phyloP scores from a whole-genome alignment of 73 alveolate species.

The Paramecium pentaurelia region DNA sequence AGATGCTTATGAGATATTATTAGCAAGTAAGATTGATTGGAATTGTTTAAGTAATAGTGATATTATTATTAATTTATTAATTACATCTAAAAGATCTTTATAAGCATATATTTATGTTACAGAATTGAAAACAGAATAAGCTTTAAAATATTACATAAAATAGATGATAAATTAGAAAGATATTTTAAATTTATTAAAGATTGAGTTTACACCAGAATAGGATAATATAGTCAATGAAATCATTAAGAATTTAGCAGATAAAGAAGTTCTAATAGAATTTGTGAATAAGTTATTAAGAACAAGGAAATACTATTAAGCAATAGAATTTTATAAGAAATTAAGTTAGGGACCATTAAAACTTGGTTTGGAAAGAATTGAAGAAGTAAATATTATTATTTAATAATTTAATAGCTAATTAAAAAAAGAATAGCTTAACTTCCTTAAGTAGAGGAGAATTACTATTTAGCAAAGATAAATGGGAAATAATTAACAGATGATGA shows the following conservation, averaged over 20 bases:
- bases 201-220: not conserved
- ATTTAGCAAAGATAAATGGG: not conserved
- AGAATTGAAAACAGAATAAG: not conserved
- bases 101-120: not conserved
- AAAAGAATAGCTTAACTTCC: not conserved
- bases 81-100: not conserved
- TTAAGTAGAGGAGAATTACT: not conserved
- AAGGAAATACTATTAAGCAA: not conserved
- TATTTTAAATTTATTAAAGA: not conserved
- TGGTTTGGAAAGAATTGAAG: not conserved
- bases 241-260: not conserved
- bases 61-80: not conserved
- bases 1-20: not conserved
- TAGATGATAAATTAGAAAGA: not conserved
- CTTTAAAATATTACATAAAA: not conserved
- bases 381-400: not conserved
- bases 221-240: not conserved
- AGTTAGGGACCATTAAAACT: not conserved
- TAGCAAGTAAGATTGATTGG: not conserved
- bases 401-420: not conserved
- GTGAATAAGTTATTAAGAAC: not conserved
- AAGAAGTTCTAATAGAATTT: not conserved
- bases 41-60: not conserved
- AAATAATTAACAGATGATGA: not conserved
- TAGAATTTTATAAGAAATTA: not conserved